A percentile compares a stretch with the other conserved stretches of the same genome.
phyloP scores from a whole-genome alignment of 116 monocot species.

The Posidonia oceanica region DNA sequence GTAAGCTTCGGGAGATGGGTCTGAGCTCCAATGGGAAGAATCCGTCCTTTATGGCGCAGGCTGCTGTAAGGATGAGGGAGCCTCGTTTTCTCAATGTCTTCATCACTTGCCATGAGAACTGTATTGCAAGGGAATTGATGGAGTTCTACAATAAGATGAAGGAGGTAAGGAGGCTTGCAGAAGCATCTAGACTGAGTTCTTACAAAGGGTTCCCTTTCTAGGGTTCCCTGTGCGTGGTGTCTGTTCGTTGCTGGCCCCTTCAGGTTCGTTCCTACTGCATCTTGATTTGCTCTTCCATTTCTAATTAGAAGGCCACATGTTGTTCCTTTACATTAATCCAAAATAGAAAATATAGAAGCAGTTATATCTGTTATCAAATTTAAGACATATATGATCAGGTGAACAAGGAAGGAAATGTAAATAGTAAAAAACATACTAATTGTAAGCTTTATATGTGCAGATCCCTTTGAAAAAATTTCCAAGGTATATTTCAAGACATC shows the following conservation, averaged over 20 bases:
- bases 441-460: too few species aligned
- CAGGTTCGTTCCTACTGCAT: background rate
- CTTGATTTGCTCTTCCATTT: background rate
- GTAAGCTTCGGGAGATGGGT: slow-evolving; percentile 21
- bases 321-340: too few species aligned
- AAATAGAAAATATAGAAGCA: too few species aligned
- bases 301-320: background rate
- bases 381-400: too few species aligned
- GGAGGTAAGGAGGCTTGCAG: slow-evolving; percentile 21
- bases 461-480: too few species aligned
- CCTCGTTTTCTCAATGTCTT: slow-evolving; percentile 18
- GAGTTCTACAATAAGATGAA: slow-evolving; percentile 18
- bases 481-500: too few species aligned
- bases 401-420: too few species aligned
- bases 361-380: too few species aligned
- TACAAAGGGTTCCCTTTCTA: slow-evolving; percentile 21
- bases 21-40: background rate
- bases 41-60: background rate
- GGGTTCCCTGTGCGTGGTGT: background rate
- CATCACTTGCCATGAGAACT: slow-evolving; percentile 14
- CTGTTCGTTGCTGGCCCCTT: background rate
- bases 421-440: too few species aligned
- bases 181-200: slow-evolving; percentile 11
- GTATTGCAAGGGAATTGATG: slow-evolving; percentile 12
- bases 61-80: slow-evolving; percentile 25